phyloP scores from a whole-genome alignment of 1,139 yeast species.

The Hemisphaericaspora subhashii region DNA sequence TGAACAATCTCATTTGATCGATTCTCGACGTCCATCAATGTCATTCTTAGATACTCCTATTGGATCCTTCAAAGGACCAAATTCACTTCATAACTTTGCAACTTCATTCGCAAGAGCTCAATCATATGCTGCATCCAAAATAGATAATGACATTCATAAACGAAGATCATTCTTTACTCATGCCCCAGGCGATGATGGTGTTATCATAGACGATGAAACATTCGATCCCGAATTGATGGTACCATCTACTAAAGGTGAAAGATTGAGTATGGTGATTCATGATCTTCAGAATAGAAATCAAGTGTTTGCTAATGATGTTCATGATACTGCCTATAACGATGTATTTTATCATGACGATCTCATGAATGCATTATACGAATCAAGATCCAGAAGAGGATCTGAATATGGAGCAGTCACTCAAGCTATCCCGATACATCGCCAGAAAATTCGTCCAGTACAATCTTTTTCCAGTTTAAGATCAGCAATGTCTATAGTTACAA shows the following conservation, averaged over 20 bases:
- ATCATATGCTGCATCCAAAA: conserved; percentile 44
- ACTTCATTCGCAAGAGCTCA: conserved; percentile 50
- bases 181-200: conserved; percentile 20
- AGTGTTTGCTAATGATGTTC: conserved; percentile 22
- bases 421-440: conserved; percentile 25
- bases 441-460: conserved; percentile 26
- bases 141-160: conserved; percentile 45
- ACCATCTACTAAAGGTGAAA: conserved; percentile 63
- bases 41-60: conserved; percentile 39
- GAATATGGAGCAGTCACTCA: conserved; percentile 13
- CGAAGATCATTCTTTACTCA: conserved; percentile 39
- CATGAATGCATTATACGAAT: conserved; percentile 27
- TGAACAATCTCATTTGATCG: conserved; percentile 2
- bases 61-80: conserved; percentile 50
- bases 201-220: conserved; percentile 51
- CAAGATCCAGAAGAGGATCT: conserved; percentile 34
- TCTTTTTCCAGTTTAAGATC: conserved; percentile 41
- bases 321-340: conserved; percentile 24
- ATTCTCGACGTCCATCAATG: conserved; percentile 25
- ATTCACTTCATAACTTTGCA: conserved; percentile 49
- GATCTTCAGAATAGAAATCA: conserved; percentile 31
- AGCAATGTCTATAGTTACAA: conserved; percentile 39
- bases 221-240: conserved; percentile 72
- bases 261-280: conserved; percentile 56
- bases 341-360: conserved; percentile 46